Base-by-base conservation (phyloP, 306 rosid genomes). In the Geum urbanum region DNA sequence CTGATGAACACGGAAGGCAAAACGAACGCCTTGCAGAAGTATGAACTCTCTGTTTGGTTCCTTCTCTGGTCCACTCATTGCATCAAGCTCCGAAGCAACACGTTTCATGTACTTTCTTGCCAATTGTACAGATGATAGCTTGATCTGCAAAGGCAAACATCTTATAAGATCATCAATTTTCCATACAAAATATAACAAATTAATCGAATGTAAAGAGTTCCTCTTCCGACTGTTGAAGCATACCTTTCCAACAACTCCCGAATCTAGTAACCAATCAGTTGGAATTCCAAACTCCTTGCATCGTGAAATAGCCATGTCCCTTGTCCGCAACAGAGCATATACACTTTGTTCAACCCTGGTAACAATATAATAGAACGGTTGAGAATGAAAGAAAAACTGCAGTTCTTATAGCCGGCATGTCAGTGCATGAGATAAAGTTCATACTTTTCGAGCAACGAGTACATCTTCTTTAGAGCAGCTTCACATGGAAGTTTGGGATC, bases 241-340 rank as follows among this genome's bases (percentile, higher is more conserved):
- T 89, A 94, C 99, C 92, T 91, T 95, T 83, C 99, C 97, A 51
- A 91, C 97, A 66, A 95, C 89, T 67, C 99, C 99, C 6, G 99
- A 87, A 80, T 95, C 99, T 67, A 70, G 48, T 47, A 95, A 58
- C 99, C 99, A 95, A 68, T 95, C 87, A 54, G 86, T 89, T 45
- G 99, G 99, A 76, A 91, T 87, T 77, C 97, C 99, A 20, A 95
- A 95, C 70, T 95, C 99, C 72, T 14, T 84, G 86, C 90, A 95
- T 59, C 97, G 87, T 8, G 99, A 91, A 75, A 91, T 73, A 65
- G 99, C 97, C 97, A 91, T 86, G 78, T 95, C 99, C 80, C 97
- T 95, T 46, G 99, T 95, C 55, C 97, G 86, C 63, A 91, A 70
- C 32, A 95, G 82, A 40, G 97, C 97, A 82, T 83, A 95, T 35